Evolutionary conservation across 2,329 filamentous ascomycete species (phyloP).

Genomic region (Meredithiella fracta): DNA sequence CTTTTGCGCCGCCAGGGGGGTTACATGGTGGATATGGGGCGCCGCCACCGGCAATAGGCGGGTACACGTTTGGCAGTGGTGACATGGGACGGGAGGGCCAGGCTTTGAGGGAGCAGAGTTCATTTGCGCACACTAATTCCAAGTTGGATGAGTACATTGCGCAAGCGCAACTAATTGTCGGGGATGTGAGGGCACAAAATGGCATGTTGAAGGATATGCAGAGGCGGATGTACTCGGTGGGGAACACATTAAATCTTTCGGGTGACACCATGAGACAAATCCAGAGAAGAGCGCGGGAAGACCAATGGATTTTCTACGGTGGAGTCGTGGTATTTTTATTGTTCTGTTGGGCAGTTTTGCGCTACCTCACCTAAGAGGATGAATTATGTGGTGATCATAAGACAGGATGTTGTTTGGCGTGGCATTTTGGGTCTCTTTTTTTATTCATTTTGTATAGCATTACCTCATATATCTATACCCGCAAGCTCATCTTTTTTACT

Average conservation of each 20-base stretch:
- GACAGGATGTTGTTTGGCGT: conserved; percentile 10
- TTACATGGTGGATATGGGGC: conserved; percentile 1
- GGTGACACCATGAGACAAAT: conserved; percentile 97
- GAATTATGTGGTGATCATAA: background rate
- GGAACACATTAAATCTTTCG: conserved; percentile 82
- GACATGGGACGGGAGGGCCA: conserved; percentile 62
- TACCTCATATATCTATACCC: background rate
- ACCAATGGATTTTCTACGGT: conserved; percentile 94
- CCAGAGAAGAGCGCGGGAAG: conserved; percentile 75
- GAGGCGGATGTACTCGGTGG: conserved; percentile 75
- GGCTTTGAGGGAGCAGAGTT: conserved; percentile 75
- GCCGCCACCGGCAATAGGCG: conserved; percentile 6
- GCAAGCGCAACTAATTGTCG: conserved; percentile 73
- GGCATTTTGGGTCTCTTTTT: conserved; percentile 9
- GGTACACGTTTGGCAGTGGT: conserved; percentile 30
- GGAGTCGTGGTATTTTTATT: conserved; percentile 74
- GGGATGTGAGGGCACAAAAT: conserved; percentile 73
- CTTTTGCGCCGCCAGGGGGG: background rate
- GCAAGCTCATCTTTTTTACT: background rate
- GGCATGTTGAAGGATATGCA: conserved; percentile 95
- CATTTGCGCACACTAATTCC: conserved; percentile 64
- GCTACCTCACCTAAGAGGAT: conserved; percentile 55
- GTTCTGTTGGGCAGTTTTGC: conserved; percentile 84
- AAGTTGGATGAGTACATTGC: conserved; percentile 92
- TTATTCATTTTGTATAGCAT: background rate